Percentiles rank a stretch among this genome's conserved stretches.
Evolutionary conservation across 352 stramenopile species (phyloP).

Genomic region (Pythium coloratum): DNA sequence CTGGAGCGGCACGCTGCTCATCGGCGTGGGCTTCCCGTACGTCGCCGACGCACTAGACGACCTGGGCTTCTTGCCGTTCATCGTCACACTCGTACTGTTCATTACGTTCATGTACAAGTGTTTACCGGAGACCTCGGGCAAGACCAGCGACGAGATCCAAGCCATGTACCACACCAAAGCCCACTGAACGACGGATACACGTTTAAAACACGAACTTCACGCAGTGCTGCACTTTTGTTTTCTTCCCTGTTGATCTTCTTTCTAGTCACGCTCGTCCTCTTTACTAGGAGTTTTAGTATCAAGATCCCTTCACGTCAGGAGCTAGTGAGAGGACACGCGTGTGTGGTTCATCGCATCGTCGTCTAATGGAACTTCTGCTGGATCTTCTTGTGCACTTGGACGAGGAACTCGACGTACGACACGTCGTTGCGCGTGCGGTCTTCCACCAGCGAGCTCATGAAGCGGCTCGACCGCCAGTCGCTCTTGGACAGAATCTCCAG

Average conservation of each 20-base stretch:
- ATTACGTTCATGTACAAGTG: constrained; percentile 44
- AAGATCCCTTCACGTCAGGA: not conserved
- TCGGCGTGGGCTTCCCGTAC: constrained; percentile 62
- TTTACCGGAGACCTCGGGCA: constrained; percentile 60
- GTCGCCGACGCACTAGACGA: constrained; percentile 40
- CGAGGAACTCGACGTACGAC: constrained; percentile 90
- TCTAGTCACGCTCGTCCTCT: not conserved
- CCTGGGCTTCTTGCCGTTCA: constrained; percentile 53
- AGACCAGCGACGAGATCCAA: constrained; percentile 65
- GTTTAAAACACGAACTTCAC: too few relatives aligned
- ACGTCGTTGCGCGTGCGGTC: constrained; percentile 84
- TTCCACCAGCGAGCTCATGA: constrained; percentile 87
- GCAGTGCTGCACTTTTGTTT: not conserved
- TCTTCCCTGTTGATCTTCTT: constrained; percentile 1
- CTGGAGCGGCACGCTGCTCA: constrained; percentile 55
- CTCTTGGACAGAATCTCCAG: constrained; percentile 86
- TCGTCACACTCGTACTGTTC: constrained; percentile 42
- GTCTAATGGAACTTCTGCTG: constrained; percentile 88
- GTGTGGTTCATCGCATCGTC: not conserved
- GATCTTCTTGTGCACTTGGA: constrained; percentile 91
- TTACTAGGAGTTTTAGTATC: not conserved
- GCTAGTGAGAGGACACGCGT: not conserved
- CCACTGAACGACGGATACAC: not conserved
- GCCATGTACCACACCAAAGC: constrained; percentile 30
- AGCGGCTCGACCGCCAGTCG: constrained; percentile 79